Conservation (phyloP, 495 filamentous ascomycete species). For the Penicillium lividum region DNA sequence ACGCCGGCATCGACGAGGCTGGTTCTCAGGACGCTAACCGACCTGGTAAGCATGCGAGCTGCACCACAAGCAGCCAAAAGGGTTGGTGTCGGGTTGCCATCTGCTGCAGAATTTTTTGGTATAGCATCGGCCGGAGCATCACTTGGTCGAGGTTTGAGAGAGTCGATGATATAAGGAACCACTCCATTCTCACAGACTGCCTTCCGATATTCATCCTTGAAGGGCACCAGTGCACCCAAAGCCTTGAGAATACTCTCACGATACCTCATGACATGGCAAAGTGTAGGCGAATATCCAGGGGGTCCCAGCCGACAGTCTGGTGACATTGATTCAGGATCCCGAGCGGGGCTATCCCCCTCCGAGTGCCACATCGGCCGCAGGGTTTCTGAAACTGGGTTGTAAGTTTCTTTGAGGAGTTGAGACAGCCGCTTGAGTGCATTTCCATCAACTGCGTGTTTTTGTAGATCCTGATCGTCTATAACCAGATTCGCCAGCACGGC, state of each 20-base stretch:
- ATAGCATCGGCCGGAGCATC: conserved; percentile 30
- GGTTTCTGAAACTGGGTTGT: conserved; percentile 45
- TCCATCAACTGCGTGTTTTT: conserved; percentile 81
- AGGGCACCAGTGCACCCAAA: conserved; percentile 72
- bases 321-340: conserved; percentile 24
- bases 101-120: conserved; percentile 40
- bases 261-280: conserved; percentile 73
- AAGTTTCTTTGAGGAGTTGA: conserved; percentile 74
- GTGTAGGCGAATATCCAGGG: conserved; percentile 60
- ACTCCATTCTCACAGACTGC: conserved; percentile 77
- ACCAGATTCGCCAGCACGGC: conserved; percentile 75
- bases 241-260: conserved; percentile 78
- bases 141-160: conserved; percentile 62
- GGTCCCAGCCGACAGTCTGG: conserved; percentile 52
- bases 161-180: conserved; percentile 78
- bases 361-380: conserved; percentile 43
- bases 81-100: conserved; percentile 60
- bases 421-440: conserved; percentile 70
- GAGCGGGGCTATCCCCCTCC: conserved; percentile 29
- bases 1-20: conserved; percentile 83
- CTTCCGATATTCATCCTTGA: conserved; percentile 85
- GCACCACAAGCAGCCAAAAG: conserved; percentile 84
- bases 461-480: conserved; percentile 70
- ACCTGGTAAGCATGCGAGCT: conserved; percentile 74
- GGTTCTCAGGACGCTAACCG: conserved; percentile 79